Base-by-base conservation (phyloP, 306 rosid genomes). In the Cucurbita argyrosperma region DNA sequence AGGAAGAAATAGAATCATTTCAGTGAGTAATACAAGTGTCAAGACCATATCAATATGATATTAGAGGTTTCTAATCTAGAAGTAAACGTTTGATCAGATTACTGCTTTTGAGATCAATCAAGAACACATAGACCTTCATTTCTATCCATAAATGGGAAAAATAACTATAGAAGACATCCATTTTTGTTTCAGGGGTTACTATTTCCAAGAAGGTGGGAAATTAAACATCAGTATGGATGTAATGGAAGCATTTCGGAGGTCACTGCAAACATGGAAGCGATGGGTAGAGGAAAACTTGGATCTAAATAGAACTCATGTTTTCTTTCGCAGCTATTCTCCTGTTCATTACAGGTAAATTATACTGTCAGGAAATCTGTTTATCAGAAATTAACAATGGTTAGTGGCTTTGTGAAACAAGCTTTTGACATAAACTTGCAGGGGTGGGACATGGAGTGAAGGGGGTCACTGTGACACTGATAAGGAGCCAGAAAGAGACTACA, bases 291-390 rank as follows among this genome's bases (percentile, higher is more conserved):
- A 74, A 53, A 83, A 43, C 74, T 74, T 95, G 10, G 84, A 91
- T 75, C 91, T 88, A 23, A 19, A 21, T 21, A 79, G 16, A 72
- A 91, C 78, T 76, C 84, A 16, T 26, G 60, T 86, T 75, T 91
- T 91, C 96, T 89, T 91, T 49, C 96, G 91, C 10, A 78, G 99
- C 86, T 89, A 76, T 79, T 87, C 96, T 60, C 79, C 97, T 0
- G 88, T 85, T 72, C 96, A 95, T 83, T 91, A 80, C 87, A 89
- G 92, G 99, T 80, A 83, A 86, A 10, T 46, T 47, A 23, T 39
- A 45, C 4, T 12, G 56, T 45, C 73, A 47, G 4, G 55, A 12
- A 67, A 67, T 13, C 40, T 46, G 55, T 47, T 68, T 51, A 47
- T 65, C 26, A 57, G 38, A 23, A 23, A 15, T 23, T 23, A 9